Conservation (phyloP, 345 rosid species). For the Xanthoceras sorbifolium region DNA sequence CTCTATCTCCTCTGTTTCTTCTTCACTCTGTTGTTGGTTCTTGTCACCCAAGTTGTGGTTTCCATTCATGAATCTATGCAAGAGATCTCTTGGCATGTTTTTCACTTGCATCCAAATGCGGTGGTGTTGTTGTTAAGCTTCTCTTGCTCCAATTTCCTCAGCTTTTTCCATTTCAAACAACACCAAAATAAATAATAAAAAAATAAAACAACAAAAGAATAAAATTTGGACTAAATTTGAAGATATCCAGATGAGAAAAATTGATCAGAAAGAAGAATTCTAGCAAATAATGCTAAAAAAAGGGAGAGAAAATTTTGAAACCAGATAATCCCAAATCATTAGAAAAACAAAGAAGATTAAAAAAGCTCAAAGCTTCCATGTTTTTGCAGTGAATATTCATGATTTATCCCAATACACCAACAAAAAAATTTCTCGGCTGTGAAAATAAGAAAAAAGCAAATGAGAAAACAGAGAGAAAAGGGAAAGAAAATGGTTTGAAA, state of each 20-base stretch:
- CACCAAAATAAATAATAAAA: neutral
- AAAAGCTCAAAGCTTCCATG: conserved; percentile 27
- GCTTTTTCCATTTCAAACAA: conserved; percentile 35
- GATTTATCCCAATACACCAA: neutral
- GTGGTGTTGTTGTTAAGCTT: conserved; percentile 25
- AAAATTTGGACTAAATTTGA: neutral
- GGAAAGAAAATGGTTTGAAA: conserved; percentile 2
- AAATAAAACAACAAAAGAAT: neutral
- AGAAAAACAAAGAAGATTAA: neutral
- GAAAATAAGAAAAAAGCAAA: neutral
- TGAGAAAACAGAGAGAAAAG: neutral
- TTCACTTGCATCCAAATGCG: conserved; percentile 23
- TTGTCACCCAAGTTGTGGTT: conserved; percentile 27
- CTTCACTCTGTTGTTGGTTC: conserved; percentile 14
- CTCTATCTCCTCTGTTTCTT: conserved; percentile 56
- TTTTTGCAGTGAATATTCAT: conserved; percentile 13
- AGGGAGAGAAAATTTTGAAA: conserved; percentile 8
- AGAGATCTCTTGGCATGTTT: conserved; percentile 37
- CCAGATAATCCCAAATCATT: conserved; percentile 18
- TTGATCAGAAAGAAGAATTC: conserved; percentile 14
- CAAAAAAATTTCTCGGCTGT: neutral
- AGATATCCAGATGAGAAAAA: conserved; percentile 21
- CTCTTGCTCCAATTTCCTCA: conserved; percentile 31
- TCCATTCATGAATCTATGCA: conserved; percentile 43
- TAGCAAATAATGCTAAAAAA: neutral